Percentiles rank a stretch among this genome's conserved stretches.
Conservation (phyloP, 352 stramenopile genomes). For the Pythium biforme region DNA sequence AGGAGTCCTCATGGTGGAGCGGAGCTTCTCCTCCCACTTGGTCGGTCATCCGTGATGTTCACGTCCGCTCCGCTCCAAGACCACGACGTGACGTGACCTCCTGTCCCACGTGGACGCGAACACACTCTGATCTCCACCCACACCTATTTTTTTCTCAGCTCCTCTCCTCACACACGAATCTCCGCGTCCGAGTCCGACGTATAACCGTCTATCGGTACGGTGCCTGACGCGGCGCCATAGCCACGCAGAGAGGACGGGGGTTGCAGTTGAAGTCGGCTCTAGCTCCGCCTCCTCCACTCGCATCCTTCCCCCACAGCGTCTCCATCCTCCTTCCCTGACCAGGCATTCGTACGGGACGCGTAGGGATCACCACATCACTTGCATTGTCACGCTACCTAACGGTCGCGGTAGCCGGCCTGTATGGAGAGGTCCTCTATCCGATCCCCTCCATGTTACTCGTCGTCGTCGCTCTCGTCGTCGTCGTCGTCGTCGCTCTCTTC, state of each 20-base stretch:
- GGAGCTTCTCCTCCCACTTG: not conserved
- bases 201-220: too few species aligned
- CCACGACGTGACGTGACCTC: not conserved
- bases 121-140: too few species aligned
- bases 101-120: not conserved
- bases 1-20: too few species aligned
- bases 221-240: not conserved
- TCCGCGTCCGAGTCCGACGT: not conserved
- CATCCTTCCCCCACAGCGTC: too few species aligned
- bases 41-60: not conserved
- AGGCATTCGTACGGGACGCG: too few species aligned
- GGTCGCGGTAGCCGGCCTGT: not conserved
- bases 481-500: slow-evolving; percentile 50
- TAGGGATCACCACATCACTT: too few species aligned
- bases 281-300: not conserved
- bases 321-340: not conserved
- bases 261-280: not conserved
- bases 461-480: slow-evolving; percentile 37
- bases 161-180: not conserved
- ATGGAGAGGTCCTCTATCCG: not conserved
- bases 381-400: too few species aligned
- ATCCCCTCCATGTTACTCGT: slow-evolving; percentile 1
- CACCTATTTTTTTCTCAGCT: too few species aligned
- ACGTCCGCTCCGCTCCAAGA: not conserved
- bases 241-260: not conserved